Base-by-base conservation (phyloP, 2,329 filamentous ascomycete species). In the Fusarium sp. region DNA sequence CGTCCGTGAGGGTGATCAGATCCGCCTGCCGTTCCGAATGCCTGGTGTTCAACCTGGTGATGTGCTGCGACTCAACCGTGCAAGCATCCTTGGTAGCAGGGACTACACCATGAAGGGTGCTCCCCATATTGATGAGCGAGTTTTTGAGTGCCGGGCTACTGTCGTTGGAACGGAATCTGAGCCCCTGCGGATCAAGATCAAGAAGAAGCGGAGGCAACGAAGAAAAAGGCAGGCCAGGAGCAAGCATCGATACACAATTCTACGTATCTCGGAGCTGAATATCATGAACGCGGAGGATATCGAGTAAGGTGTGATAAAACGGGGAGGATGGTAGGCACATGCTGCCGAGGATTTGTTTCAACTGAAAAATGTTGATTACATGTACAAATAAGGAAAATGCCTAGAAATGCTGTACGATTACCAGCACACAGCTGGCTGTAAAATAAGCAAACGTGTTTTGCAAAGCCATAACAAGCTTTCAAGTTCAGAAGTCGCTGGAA, bases 241-340 rank as follows among this genome's bases (percentile, higher is more conserved):
- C 81, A 97, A 99, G 84, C 92, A 96, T 74, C 84, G 86, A 71
- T 97, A 90, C 76, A 99, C 95, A 3, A 85, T 97, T 19, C 73
- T 99, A 76, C 84, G 88, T 72, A 90, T 99, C 63, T 89, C 90
- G 72, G 91, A 98, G 77, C 73, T 98, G 62, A 88, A 84, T 72
- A 82, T 96, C 54, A 80, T 81, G 65, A 72, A 68, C 19, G 61
- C 74, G 44, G 78, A 78, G 44, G 77, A 80, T 46, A 70, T 80
- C 47, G 75, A 77, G 36, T 71, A 53, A 51, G 45, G 45, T 38
- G 53, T 55, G 38, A 49, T 47, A 52, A 60, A 41, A 33, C 44
- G 15, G 11, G 39, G 58, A 31, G 46, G 21, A 54, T 45, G 31
- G 53, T 32, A 53, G 23, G 23, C 6, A 39, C 48, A 39, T 52